Percentiles rank a stretch among this genome's conserved stretches.
Conservation (phyloP, 805 yeast genomes). For the Metschnikowia amazonensis region DNA sequence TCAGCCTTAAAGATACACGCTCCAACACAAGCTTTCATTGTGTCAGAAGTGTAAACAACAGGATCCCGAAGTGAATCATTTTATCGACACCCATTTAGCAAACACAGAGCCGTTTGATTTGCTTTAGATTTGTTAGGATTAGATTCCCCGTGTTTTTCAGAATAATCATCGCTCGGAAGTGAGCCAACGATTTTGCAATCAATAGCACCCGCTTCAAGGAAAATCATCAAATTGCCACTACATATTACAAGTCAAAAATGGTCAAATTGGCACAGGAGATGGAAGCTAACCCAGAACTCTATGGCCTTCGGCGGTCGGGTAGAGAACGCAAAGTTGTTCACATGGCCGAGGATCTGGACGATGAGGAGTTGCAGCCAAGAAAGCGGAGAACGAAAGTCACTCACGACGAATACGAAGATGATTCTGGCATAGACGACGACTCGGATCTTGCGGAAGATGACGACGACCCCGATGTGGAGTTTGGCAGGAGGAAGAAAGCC, state of each 20-base stretch:
- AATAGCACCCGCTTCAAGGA: not conserved
- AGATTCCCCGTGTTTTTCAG: not conserved
- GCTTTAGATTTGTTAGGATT: not conserved
- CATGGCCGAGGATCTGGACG: conserved; percentile 35
- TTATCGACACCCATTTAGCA: no score
- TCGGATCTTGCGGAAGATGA: conserved; percentile 17
- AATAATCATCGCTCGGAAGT: not conserved
- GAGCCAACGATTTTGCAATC: not conserved
- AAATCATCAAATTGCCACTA: not conserved
- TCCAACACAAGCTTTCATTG: not conserved
- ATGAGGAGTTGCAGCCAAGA: conserved; percentile 22
- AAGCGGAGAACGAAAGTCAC: conserved; percentile 12
- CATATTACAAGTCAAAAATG: conserved; percentile 7
- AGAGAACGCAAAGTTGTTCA: conserved; percentile 47
- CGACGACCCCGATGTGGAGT: conserved; percentile 19
- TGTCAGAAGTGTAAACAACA: not conserved
- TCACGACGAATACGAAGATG: conserved; percentile 17
- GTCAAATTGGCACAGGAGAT: conserved; percentile 16
- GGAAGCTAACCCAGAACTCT: conserved; percentile 65
- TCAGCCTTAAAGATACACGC: not conserved
- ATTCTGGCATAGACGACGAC: conserved; percentile 13
- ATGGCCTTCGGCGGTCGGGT: conserved; percentile 75
- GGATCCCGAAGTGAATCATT: not conserved
- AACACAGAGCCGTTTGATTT: not conserved
- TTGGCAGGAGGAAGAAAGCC: conserved; percentile 18